Evolutionary conservation across 2,329 filamentous ascomycete species (phyloP), one percentile per base, ranked within the genome.

Genomic region (Metarhizium sp.): DNA sequence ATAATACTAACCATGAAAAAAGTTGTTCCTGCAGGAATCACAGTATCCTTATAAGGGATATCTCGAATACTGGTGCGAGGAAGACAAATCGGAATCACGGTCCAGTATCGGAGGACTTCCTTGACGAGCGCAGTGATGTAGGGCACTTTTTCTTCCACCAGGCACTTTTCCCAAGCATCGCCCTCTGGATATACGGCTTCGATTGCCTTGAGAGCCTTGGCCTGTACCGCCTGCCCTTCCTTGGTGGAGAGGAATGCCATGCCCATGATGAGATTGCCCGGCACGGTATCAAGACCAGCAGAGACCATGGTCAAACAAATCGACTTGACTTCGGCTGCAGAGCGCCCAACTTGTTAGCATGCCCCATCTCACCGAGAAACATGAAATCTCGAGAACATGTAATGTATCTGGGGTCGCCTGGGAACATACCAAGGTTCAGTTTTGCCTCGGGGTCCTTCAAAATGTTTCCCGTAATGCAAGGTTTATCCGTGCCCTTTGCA

Each of bases 301-400:
- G 85, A 88, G 0, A 92, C 86, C 81, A 92, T 91, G 29, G 87
- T 90, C 29, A 94, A 71, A 66, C 88, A 90, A 61, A 94, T 90
- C 2, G 86, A 88, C 69, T 87, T 90, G 51, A 92, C 78, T 68
- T 92, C 89, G 13, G 81, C 86, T 87, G 54, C 6, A 29, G 30
- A 40, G 5, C 1, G 7, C 32, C 32, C 32, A 16, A n/a, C 38
- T 6, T 36, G 20, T 46, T 13, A 25, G 30, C 6, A 10, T 8
- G 13, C 34, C 34, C 25, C 3, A 25, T 8, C 13, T 36, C 8
- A 10, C 8, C 34, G 34, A 1, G 34, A 10, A 10, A 36, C 34
- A 13, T 13, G 8, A 13, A 36, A 13, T 36, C 34, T 36, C 8
- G 1, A 13, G 34, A 36, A 36, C 34, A 36, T 13, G 34, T 25